Evolutionary conservation across 805 yeast species (phyloP).

Genomic region (Cyberlindnera nakhonratchasimensis): DNA sequence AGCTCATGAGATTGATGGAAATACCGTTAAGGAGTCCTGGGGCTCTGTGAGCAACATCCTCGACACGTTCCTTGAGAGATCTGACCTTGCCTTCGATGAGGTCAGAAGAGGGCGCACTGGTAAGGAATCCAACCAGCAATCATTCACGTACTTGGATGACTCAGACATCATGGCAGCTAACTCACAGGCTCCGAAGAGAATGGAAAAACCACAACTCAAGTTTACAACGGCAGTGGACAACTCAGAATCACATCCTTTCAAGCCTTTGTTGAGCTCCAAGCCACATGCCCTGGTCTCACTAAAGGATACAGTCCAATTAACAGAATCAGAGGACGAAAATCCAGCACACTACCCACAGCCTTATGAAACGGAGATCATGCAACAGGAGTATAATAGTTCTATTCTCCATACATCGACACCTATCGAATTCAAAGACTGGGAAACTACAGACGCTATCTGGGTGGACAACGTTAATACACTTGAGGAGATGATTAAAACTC

Average conservation of each 20-base stretch:
- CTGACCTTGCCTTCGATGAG: constrained; percentile 65
- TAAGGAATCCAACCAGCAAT: constrained; percentile 11
- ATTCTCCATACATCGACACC: constrained; percentile 47
- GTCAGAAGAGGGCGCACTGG: constrained; percentile 19
- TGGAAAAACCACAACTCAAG: constrained; percentile 64
- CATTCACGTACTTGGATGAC: constrained; percentile 51
- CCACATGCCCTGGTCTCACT: constrained; percentile 65
- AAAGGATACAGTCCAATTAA: constrained; percentile 45
- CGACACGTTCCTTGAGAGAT: constrained; percentile 71
- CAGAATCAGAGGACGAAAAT: constrained; percentile 35
- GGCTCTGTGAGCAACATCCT: constrained; percentile 54
- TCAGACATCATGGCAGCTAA: constrained; percentile 19
- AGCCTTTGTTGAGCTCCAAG: constrained; percentile 65
- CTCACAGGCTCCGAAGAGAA: constrained; percentile 27
- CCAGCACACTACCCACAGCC: constrained; percentile 77
- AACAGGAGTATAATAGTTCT: constrained; percentile 62
- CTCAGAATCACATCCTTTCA: constrained; percentile 66
- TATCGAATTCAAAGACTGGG: constrained; percentile 59
- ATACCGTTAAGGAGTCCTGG: constrained; percentile 53
- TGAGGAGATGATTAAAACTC: constrained; percentile 48
- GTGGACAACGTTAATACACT: constrained; percentile 59
- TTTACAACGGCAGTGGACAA: constrained; percentile 66
- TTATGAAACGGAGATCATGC: constrained; percentile 68
- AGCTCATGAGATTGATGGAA: constrained; percentile 33
- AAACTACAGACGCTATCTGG: constrained; percentile 60